A percentile compares a stretch with the other conserved stretches of the same genome.
Conservation (phyloP, 2,329 filamentous ascomycete genomes). For the Alternaria sp. region DNA sequence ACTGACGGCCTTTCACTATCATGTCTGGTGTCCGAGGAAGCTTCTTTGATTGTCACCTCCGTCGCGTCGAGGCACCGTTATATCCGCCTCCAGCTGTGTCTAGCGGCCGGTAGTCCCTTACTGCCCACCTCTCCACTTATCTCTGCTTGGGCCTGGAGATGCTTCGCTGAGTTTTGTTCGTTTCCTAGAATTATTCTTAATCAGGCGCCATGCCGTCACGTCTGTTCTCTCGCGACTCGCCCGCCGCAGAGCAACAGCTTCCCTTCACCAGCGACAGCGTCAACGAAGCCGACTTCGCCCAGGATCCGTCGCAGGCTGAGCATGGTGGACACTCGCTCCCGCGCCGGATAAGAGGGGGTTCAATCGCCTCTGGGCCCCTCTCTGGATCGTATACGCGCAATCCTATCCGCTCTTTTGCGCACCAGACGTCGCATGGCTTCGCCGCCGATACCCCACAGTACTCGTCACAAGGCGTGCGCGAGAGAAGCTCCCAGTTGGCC, state of each 20-base stretch:
- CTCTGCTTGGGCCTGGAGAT: slow-evolving; percentile 11
- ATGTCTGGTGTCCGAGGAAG: background rate
- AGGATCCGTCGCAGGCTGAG: slow-evolving; percentile 31
- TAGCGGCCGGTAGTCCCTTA: slow-evolving; percentile 10
- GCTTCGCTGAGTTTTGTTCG: slow-evolving; percentile 8
- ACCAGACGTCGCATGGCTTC: slow-evolving; percentile 69
- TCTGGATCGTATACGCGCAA: slow-evolving; percentile 56
- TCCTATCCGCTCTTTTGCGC: slow-evolving; percentile 76
- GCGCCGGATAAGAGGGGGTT: slow-evolving; percentile 39
- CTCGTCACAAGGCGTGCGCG: slow-evolving; percentile 77
- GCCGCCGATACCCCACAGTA: slow-evolving; percentile 72
- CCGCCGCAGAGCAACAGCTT: slow-evolving; percentile 34
- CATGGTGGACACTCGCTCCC: slow-evolving; percentile 35
- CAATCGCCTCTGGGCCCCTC: slow-evolving; percentile 32
- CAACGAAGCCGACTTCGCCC: slow-evolving; percentile 40
- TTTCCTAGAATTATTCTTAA: slow-evolving; percentile 2
- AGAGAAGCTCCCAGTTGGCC: slow-evolving; percentile 87
- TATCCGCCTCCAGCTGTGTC: slow-evolving; percentile 7
- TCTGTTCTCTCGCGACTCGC: slow-evolving; percentile 31
- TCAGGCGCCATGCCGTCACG: slow-evolving; percentile 33
- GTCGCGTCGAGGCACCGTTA: background rate
- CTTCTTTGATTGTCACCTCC: slow-evolving; percentile 2
- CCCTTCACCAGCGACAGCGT: slow-evolving; percentile 46
- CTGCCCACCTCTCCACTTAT: slow-evolving; percentile 5
- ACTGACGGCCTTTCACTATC: slow-evolving; percentile 4